These are phyloP conservation scores for Phialophora expanda DNA, from an alignment of 2,329 filamentous ascomycete species.

Conservation along the genomic window DNA sequence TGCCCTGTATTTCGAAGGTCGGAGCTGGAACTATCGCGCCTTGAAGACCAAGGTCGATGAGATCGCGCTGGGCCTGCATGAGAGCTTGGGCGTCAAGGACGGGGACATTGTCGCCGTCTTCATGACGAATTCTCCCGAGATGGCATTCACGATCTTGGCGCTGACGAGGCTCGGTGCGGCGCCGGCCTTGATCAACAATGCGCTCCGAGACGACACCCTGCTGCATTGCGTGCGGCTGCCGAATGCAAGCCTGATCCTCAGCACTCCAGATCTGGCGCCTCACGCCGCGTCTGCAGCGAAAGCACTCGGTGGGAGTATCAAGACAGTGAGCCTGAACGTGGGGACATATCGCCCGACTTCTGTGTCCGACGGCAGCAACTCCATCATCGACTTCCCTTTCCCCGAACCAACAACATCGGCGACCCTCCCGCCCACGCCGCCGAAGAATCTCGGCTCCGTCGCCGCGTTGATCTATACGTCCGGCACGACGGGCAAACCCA, in stretches of 20 bases:
- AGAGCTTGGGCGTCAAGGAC: slow-evolving; percentile 44
- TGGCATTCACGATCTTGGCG: slow-evolving; percentile 53
- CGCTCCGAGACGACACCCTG: slow-evolving; percentile 54
- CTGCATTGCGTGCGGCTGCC: slow-evolving; percentile 53
- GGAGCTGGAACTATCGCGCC: slow-evolving; percentile 53
- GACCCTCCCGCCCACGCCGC: slow-evolving; percentile 28
- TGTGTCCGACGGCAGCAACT: slow-evolving; percentile 41
- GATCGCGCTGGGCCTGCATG: slow-evolving; percentile 51
- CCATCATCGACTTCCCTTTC: slow-evolving; percentile 30
- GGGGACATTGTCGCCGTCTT: slow-evolving; percentile 55
- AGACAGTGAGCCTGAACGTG: slow-evolving; percentile 31
- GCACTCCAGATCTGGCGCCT: slow-evolving; percentile 52
- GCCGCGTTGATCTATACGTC: slow-evolving; percentile 55
- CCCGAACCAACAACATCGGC: slow-evolving; percentile 20
- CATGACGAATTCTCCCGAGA: slow-evolving; percentile 57
- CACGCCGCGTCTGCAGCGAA: slow-evolving; percentile 34
- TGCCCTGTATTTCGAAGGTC: slow-evolving; percentile 57
- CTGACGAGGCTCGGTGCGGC: slow-evolving; percentile 55
- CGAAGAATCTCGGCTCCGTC: slow-evolving; percentile 44
- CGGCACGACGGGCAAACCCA: slow-evolving; percentile 48
- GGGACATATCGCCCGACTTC: slow-evolving; percentile 26
- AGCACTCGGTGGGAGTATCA: slow-evolving; percentile 36
- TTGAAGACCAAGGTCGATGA: slow-evolving; percentile 49
- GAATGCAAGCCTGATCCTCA: slow-evolving; percentile 49
- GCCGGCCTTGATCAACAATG: slow-evolving; percentile 55